Evolutionary conservation across 78 protist genomes (phyloP).

Genomic region (Bodo saltans): DNA sequence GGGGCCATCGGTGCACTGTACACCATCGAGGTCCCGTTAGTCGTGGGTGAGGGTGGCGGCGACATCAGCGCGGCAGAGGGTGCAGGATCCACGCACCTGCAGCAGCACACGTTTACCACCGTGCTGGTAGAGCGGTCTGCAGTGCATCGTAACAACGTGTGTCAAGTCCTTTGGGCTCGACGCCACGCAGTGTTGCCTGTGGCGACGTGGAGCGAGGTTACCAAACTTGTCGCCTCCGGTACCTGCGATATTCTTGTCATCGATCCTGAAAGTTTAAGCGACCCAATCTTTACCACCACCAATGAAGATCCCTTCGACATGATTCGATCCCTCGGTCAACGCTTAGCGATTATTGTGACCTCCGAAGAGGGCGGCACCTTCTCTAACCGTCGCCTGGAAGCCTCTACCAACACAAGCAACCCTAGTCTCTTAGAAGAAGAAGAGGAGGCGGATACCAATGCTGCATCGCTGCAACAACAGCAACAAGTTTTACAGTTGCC

Average conservation of each 20-base stretch:
- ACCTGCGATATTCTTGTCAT: neutral
- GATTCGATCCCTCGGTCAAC: neutral
- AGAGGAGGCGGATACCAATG: neutral
- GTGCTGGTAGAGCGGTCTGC: constrained; percentile 1
- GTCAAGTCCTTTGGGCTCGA: constrained; percentile 10
- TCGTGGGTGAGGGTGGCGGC: no score
- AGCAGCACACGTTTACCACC: neutral
- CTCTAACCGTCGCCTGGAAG: neutral
- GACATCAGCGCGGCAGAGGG: no score
- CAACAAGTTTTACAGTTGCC: neutral
- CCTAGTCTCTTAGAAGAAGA: neutral
- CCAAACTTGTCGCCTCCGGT: neutral
- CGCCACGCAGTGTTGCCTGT: neutral
- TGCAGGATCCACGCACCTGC: no score
- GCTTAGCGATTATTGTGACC: neutral
- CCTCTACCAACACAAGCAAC: neutral
- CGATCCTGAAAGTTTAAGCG: neutral
- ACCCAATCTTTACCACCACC: neutral
- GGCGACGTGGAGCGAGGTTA: neutral
- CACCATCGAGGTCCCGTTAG: no score
- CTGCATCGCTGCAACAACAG: neutral
- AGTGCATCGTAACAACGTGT: neutral
- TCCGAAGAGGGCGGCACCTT: neutral
- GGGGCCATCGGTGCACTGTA: no score
- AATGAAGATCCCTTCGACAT: neutral